Base-by-base conservation (phyloP, 2,329 filamentous ascomycete genomes). In the Colletotrichum cereale region DNA sequence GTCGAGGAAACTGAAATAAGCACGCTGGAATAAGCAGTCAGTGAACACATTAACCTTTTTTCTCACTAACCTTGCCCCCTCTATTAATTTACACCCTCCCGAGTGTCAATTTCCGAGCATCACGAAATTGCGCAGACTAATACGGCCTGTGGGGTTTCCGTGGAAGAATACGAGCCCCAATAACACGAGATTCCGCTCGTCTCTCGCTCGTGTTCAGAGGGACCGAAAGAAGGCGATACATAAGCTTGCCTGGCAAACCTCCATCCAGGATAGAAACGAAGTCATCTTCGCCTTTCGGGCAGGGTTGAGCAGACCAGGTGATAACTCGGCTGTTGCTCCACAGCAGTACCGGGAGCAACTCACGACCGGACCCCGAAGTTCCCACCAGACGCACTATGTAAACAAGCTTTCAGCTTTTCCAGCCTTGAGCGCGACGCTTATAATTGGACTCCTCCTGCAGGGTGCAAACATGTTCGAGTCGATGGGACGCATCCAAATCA, bases 1-100 rank as follows among this genome's bases (percentile, higher is more conserved):
- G 90, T 96, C 14, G 92, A 92, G 79, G 90, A 94, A 78, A 94
- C 94, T 5, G 92, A 97, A 80, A 83, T 95, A 34, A 90, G 86
- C 73, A 87, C 87, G 3, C 78, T 91, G 80, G 88, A 89, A 74
- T 83, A 76, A 77, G 79, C 75, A 60, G 29, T 18, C 47, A 29
- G 47, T 42, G 38, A 50, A 64, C 31, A 8, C 18, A 34, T 34
- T 38, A 62, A 31, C 11, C 57, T 31, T 48, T 62, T 36, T 5
- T 21, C 21, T 48, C 44, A 40, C 31, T 42, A 55, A 31, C 16
- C 24, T 53, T 36, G 26, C 42, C 60, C 50, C 26, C 67, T 47
- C 26, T 31, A n/a, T n/a, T n/a, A 12, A 47, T 12, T 10, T 38
- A 29, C 21, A 31, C 16, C 24, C 24, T 63, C 21, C 48, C 8